Evolutionary conservation across 257 asterid genomes (phyloP), one percentile per base, ranked within the genome.

Genomic region (Rhazya stricta): DNA sequence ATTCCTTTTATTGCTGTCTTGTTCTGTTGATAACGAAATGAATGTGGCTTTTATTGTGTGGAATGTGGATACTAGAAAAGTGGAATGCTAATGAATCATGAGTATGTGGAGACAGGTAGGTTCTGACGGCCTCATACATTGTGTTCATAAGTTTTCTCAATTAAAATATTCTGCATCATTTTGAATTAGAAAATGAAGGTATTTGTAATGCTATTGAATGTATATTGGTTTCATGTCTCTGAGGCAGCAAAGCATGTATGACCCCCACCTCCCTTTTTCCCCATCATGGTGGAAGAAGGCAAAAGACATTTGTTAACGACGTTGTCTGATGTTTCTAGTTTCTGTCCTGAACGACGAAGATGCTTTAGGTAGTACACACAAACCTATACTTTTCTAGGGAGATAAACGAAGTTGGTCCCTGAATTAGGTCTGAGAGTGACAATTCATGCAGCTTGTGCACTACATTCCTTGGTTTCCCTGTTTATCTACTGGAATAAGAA

Each of bases 1-100:
- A 16, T 76, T 54, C 72, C 53, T 74, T 72, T 53, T 25, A 65
- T 68, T 46, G 68, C 69, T 43, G 70, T 45, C 3, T 34, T 66
- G 43, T 43, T 67, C 25, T 42, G 53, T 72, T 51, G 46, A 29
- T 65, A 2, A 18, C 21, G 9, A 36, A 6, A 18, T 12, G 45
- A 36, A 9, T 66, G 9, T 37, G 37, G 32, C 30, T 37, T 16
- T 37, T 66, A 23, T 66, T 54, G 30, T 16, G 32, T 67, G 54
- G 15, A n/a, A n/a, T n/a, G n/a, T n/a, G 46, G 29, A 41, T 77
- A 39, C 36, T 37, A 41, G 58, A 43, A 71, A 67, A 5, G 11
- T 71, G 39, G 54, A 69, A 10, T 36, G 23, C 30, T 46, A 29
- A 69, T 12, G 41, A 53, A 48, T 43, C 30, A 37, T 41, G 39